phyloP scores from a whole-genome alignment of 768 basidiomycete species.

The Infundibulicybe gibba region DNA sequence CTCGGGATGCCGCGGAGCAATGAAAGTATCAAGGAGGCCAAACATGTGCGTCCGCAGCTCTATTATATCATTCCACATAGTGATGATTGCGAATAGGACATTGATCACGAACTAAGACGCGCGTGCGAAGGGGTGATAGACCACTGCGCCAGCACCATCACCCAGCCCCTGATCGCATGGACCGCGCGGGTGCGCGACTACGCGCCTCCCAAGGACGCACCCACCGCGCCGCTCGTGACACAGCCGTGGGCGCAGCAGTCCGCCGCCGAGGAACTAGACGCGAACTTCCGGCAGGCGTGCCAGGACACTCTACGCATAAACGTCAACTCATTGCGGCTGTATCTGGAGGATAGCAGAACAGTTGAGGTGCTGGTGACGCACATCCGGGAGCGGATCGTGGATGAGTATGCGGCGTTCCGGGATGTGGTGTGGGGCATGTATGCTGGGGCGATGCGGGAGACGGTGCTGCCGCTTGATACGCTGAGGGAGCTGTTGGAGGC shows the following conservation, averaged over 20 bases:
- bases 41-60: slow-evolving; percentile 47
- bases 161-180: slow-evolving; percentile 62
- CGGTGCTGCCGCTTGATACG: slow-evolving; percentile 27
- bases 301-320: slow-evolving; percentile 51
- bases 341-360: slow-evolving; percentile 79
- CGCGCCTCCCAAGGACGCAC: slow-evolving; percentile 9
- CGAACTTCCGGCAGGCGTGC: slow-evolving; percentile 50
- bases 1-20: slow-evolving; percentile 60
- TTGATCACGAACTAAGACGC: slow-evolving; percentile 81
- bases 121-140: slow-evolving; percentile 85
- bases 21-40: slow-evolving; percentile 67
- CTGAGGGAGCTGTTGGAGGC: slow-evolving; percentile 35
- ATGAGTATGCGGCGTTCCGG: slow-evolving; percentile 72
- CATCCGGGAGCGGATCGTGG: slow-evolving; percentile 68
- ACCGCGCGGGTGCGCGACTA: slow-evolving; percentile 41
- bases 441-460: slow-evolving; percentile 27
- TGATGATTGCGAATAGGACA: slow-evolving; percentile 46
- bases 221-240: slow-evolving; percentile 18
- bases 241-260: slow-evolving; percentile 52
- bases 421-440: slow-evolving; percentile 55
- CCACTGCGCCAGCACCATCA: slow-evolving; percentile 52
- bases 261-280: slow-evolving; percentile 45
- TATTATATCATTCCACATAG: too few relatives aligned
- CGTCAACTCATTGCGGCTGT: slow-evolving; percentile 64
- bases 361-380: slow-evolving; percentile 77